These are phyloP conservation scores for Clarireedia hainanense DNA, from an alignment of 2,329 filamentous ascomycete genomes.

Conservation along the genomic window DNA sequence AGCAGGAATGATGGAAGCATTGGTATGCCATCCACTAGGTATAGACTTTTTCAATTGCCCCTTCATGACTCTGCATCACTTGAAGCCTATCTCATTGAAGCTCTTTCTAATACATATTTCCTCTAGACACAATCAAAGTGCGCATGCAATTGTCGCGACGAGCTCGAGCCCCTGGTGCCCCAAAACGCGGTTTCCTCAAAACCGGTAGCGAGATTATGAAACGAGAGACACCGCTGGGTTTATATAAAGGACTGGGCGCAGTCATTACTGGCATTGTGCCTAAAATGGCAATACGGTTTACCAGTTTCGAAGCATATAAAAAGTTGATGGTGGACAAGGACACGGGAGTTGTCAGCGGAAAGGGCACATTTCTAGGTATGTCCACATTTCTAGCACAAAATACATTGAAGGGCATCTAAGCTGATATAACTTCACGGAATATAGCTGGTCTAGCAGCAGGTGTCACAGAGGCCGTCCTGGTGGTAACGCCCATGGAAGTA, in stretches of 20 bases:
- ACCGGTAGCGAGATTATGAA: conserved; percentile 83
- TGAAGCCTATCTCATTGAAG: not conserved
- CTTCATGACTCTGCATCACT: not conserved
- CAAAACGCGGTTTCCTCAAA: conserved; percentile 77
- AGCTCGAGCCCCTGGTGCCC: conserved; percentile 70
- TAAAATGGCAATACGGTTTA: conserved; percentile 99
- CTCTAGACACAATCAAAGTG: conserved; percentile 91
- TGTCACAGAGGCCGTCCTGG: conserved; percentile 90
- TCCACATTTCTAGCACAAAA: conserved; percentile 9
- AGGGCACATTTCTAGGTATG: conserved; percentile 63
- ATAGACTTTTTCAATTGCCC: conserved; percentile 27
- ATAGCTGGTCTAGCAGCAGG: conserved; percentile 81
- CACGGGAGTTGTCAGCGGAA: conserved; percentile 60
- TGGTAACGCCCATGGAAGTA: conserved; percentile 98
- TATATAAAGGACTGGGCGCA: conserved; percentile 98
- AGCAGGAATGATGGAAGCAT: conserved; percentile 98
- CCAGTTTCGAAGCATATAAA: conserved; percentile 95
- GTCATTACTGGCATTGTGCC: conserved; percentile 94
- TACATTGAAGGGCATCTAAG: not conserved
- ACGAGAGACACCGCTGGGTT: conserved; percentile 81
- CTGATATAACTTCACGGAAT: not conserved
- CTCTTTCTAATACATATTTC: not conserved
- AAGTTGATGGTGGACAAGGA: conserved; percentile 62
- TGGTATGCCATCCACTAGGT: conserved; percentile 91
- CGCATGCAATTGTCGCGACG: conserved; percentile 96